A percentile compares a stretch with the other conserved stretches of the same genome.
These are phyloP conservation scores for Termitomyces sp. DNA, from an alignment of 768 basidiomycete species.

Conservation along the genomic window DNA sequence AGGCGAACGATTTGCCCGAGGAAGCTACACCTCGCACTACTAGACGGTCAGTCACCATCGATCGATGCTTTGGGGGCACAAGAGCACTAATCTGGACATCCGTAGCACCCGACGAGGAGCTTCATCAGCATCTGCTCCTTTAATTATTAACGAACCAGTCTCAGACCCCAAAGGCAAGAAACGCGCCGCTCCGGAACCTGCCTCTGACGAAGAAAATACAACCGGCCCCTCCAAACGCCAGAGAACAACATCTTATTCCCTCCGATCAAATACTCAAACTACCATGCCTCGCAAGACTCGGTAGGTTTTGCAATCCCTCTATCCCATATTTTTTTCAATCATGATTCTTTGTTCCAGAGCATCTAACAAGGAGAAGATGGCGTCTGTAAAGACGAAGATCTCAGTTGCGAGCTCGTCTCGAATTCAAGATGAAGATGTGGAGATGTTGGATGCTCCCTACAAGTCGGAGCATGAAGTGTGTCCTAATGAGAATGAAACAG, in stretches of 20 bases:
- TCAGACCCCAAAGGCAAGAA: constrained; percentile 90
- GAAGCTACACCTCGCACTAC: constrained; percentile 43
- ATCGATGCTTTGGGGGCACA: constrained; percentile 20
- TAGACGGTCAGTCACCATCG: constrained; percentile 57
- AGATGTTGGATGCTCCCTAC: constrained; percentile 69
- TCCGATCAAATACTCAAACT: constrained; percentile 55
- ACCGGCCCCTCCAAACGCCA: constrained; percentile 57
- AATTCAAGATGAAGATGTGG: constrained; percentile 66
- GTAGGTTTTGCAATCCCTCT: constrained; percentile 30
- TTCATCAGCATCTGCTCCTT: constrained; percentile 32
- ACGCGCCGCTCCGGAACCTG: constrained; percentile 72
- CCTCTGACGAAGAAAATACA: constrained; percentile 62
- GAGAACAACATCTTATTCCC: constrained; percentile 62
- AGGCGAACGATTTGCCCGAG: constrained; percentile 56
- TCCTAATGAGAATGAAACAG: constrained; percentile 34
- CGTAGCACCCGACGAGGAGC: constrained; percentile 60
- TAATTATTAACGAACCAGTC: constrained; percentile 73
- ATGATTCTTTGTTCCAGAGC: constrained; percentile 31
- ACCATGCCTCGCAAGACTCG: constrained; percentile 76
- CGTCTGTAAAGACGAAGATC: constrained; percentile 55
- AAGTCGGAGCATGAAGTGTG: constrained; percentile 47
- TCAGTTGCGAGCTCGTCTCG: constrained; percentile 61
- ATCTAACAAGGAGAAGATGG: constrained; percentile 55
- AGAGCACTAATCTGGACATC: constrained; percentile 22
- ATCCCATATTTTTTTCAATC: constrained; percentile 7